phyloP scores from a whole-genome alignment of 495 filamentous ascomycete species.

The Xylona heveae region DNA sequence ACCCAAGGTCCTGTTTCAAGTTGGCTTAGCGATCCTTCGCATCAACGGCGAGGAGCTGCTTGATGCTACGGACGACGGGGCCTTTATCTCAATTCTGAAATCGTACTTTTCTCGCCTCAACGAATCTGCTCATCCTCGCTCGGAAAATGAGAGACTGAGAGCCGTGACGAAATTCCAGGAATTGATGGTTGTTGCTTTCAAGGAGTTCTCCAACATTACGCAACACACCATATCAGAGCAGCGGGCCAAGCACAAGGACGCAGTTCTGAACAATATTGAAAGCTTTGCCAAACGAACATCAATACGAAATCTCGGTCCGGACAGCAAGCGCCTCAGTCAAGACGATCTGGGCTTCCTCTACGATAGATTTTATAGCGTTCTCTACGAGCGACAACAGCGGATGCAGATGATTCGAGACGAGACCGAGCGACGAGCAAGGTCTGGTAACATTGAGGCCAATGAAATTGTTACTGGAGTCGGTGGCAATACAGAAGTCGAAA shows the following conservation, averaged over 20 bases:
- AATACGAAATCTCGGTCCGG: conserved; percentile 84
- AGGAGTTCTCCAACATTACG: conserved; percentile 88
- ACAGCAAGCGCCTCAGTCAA: conserved; percentile 69
- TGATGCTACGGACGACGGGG: conserved; percentile 89
- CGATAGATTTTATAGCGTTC: conserved; percentile 72
- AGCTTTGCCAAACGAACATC: conserved; percentile 92
- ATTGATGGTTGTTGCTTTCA: conserved; percentile 96
- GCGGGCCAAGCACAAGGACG: conserved; percentile 77
- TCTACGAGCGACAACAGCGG: conserved; percentile 80
- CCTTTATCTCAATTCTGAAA: conserved; percentile 91
- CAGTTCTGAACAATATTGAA: conserved; percentile 83
- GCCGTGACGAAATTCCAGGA: conserved; percentile 93
- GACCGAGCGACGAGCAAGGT: conserved; percentile 37
- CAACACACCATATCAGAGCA: conserved; percentile 79
- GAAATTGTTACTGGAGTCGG: conserved; percentile 23
- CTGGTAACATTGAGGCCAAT: conserved; percentile 30
- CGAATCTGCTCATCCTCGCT: conserved; percentile 87
- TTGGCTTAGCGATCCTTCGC: conserved; percentile 86
- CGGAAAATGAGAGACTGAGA: conserved; percentile 77
- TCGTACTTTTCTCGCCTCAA: conserved; percentile 83
- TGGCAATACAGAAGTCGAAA: conserved; percentile 29
- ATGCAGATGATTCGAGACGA: conserved; percentile 60
- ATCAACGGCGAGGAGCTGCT: conserved; percentile 94
- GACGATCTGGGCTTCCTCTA: conserved; percentile 80
- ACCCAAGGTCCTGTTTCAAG: conserved; percentile 90